Conservation (phyloP, 2,329 filamentous ascomycete species). For the Penicillium sp. region DNA sequence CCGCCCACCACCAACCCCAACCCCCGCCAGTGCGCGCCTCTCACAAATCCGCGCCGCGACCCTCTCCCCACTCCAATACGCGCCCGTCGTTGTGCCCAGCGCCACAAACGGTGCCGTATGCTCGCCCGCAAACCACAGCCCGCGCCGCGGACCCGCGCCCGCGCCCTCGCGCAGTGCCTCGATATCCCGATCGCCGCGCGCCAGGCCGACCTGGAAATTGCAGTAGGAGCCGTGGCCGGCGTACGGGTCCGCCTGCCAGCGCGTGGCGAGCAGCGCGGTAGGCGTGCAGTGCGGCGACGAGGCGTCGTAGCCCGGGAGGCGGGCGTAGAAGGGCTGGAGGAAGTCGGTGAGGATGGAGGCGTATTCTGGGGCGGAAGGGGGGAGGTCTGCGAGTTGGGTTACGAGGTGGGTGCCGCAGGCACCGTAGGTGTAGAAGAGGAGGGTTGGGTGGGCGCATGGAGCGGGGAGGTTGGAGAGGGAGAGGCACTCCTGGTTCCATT, state of each 20-base stretch:
- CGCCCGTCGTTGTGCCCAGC: constrained; percentile 82
- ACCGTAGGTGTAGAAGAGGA: constrained; percentile 68
- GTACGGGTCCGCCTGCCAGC: constrained; percentile 74
- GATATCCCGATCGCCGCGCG: constrained; percentile 69
- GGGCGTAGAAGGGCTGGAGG: constrained; percentile 75
- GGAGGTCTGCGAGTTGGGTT: constrained; percentile 28
- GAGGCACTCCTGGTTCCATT: constrained; percentile 73
- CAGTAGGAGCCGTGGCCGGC: constrained; percentile 79
- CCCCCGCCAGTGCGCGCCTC: constrained; percentile 23
- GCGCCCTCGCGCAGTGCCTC: constrained; percentile 54
- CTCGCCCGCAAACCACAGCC: constrained; percentile 84
- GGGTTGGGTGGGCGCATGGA: constrained; percentile 66
- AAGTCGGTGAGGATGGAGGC: constrained; percentile 60
- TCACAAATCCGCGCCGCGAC: constrained; percentile 59
- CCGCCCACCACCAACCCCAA: constrained; percentile 22
- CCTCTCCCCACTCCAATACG: constrained; percentile 85
- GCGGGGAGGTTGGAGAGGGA: constrained; percentile 67
- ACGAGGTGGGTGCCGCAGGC: constrained; percentile 43
- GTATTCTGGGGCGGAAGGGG: constrained; percentile 47
- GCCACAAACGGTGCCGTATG: constrained; percentile 89
- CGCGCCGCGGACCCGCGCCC: constrained; percentile 53
- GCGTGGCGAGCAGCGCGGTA: constrained; percentile 62
- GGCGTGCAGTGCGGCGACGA: constrained; percentile 60
- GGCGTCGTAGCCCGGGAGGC: constrained; percentile 64
- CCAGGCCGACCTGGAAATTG: constrained; percentile 77